Base-by-base conservation (phyloP, 2,329 filamentous ascomycete species). In the Beauveria sp. region DNA sequence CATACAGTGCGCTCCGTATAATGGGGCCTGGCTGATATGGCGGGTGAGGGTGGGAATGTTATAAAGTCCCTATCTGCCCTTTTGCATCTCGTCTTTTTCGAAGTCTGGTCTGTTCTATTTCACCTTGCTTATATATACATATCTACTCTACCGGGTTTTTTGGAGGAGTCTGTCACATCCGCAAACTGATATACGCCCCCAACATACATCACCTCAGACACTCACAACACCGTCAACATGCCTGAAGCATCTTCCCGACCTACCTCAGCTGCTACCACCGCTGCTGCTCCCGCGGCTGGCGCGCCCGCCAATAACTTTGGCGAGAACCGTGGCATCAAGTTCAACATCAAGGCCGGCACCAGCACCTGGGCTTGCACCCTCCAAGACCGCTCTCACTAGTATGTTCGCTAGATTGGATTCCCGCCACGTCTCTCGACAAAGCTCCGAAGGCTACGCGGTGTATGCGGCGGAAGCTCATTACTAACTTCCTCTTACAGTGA, bases 361-460 rank as follows among this genome's bases (percentile, higher is more conserved):
- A 65, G 70, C 53, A 70, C 69, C 52, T 76, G 73, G 67, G 58
- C 69, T 46, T 80, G 78, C 70, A 75, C 74, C 22, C 68, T 80
- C 5, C 74, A 79, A 64, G 77, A 81, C 69, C 77, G 78, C 61
- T 62, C 67, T 64, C 60, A 70, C 14, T 79, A 80, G 79, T 81
- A 75, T 64, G 78, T 72, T 42, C 3, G 18, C 10, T 10, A 43
- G 26, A 20, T 18, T 28, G 38, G 3, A 18, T 28, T 50, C 34
- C 20, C 18, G 16, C 24, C 14, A 40, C 10, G 26, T 26, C 45
- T 50, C 45, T 38, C 46, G 22, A 48, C 10, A 31, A 40, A 28
- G 18, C 3, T 28, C 24, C 24, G 14, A 7, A 42, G 14, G 14
- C 56, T 51, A 8, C 22, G 16, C 38, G 34, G 34, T 16, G 14